Conservation (phyloP, 345 rosid genomes). For the Corchorus capsularis region DNA sequence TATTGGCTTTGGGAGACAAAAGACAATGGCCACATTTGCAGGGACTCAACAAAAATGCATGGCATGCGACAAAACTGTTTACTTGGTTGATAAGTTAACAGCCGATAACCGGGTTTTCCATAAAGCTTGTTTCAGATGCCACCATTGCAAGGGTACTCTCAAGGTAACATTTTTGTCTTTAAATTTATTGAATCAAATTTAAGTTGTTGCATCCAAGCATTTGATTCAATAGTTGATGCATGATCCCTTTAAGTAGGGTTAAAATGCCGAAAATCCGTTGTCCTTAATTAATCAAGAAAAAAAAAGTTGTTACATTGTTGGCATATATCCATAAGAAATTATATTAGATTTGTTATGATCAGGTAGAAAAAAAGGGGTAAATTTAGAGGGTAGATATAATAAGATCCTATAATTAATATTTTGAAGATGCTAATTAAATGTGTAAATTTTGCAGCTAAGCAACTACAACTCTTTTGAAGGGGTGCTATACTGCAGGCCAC, state of each 20-base stretch:
- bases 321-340: background rate
- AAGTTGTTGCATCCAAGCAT: no score
- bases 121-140: slow-evolving; percentile 67
- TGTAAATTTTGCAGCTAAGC: slow-evolving; percentile 44
- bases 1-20: background rate
- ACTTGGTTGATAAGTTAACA: slow-evolving; percentile 57
- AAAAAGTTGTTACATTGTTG: no score
- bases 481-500: slow-evolving; percentile 70
- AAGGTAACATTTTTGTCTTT: slow-evolving; percentile 35
- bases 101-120: slow-evolving; percentile 57
- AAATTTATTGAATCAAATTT: no score
- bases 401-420: background rate
- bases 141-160: slow-evolving; percentile 64
- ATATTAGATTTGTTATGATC: background rate
- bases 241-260: no score
- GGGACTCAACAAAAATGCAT: slow-evolving; percentile 59
- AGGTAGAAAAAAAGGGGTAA: no score
- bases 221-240: no score
- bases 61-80: slow-evolving; percentile 64
- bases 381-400: background rate
- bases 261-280: no score
- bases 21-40: slow-evolving; percentile 41
- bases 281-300: no score
- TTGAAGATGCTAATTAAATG: background rate
- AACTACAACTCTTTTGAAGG: slow-evolving; percentile 67